Base-by-base conservation (phyloP, 352 stramenopile genomes). In the Pythium rhizo-oryzae region DNA sequence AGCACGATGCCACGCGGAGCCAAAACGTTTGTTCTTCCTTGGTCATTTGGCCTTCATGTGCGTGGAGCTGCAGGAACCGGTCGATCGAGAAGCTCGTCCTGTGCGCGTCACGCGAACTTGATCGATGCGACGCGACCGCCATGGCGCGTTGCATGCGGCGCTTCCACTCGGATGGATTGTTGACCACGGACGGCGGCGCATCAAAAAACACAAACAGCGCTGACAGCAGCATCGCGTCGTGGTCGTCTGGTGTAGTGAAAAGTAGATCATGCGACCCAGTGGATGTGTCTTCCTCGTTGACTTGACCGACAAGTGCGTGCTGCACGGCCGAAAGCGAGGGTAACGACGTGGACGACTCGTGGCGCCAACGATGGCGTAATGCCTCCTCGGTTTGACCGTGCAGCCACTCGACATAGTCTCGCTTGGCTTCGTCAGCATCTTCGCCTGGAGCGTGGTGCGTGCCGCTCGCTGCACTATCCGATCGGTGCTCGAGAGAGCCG, bases 201-300 rank as follows among this genome's bases (percentile, higher is more conserved):
- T 71, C 69, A 23, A 75, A 70, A 16, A 69, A 69, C 8, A 68
- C 43, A 23, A 75, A 66, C 16, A 75, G 19, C 19, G 69, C 69
- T 25, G 63, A 37, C 39, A 71, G n/a, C n/a, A 71, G 55, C 19
- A 75, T 8, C n/a, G 52, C 28, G n/a, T 69, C 53, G 18, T 3
- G 33, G 13, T 39, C 33, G 12, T 30, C 6, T 7, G 33, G 24
- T 1, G 59, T 30, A 23, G 30, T 18, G 24, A 62, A 41, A 8
- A 52, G 49, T 19, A 11, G 50, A 4, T 44, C 9, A 9, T 9
- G 46, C 11, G 35, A 16, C 35, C 12, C 6, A 16, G 41, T 47
- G 41, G 53, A 35, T 4, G 33, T 33, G 53, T 19, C 16, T 9
- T 50, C 23, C 0, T 33, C 28, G 28, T 33, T 2, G 28, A 6